Conservation (phyloP, 305 asterid genomes). For the Fraxinus sp. region DNA sequence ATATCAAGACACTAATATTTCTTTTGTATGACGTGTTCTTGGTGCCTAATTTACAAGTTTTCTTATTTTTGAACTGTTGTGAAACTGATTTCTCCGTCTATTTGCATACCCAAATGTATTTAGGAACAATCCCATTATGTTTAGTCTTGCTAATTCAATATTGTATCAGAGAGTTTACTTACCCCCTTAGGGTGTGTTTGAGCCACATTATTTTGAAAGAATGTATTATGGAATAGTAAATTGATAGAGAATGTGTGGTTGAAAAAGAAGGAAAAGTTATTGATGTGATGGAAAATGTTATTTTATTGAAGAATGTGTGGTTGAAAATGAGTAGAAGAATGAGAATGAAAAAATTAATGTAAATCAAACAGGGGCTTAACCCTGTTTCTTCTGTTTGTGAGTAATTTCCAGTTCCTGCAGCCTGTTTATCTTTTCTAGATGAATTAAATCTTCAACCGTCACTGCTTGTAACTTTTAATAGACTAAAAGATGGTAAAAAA, state of each 20-base stretch:
- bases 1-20: background rate
- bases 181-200: too few species aligned
- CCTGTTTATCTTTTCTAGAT: background rate
- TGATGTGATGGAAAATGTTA: too few species aligned
- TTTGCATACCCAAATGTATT: background rate
- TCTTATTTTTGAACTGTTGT: background rate
- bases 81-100: background rate
- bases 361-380: too few species aligned
- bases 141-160: background rate
- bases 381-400: background rate
- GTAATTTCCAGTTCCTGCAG: background rate
- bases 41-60: background rate
- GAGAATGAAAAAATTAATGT: too few species aligned
- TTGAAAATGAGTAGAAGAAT: too few species aligned
- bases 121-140: background rate
- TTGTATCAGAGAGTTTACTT: background rate
- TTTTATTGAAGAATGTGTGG: too few species aligned
- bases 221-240: too few species aligned
- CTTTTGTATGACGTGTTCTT: background rate
- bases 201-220: too few species aligned
- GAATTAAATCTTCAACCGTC: background rate
- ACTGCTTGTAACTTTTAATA: background rate
- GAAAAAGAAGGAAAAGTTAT: too few species aligned
- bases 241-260: too few species aligned
- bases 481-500: background rate